Evolutionary conservation across 1,139 yeast species (phyloP), one percentile per base, ranked within the genome.

Genomic region (Suhomyces bokatorum): DNA sequence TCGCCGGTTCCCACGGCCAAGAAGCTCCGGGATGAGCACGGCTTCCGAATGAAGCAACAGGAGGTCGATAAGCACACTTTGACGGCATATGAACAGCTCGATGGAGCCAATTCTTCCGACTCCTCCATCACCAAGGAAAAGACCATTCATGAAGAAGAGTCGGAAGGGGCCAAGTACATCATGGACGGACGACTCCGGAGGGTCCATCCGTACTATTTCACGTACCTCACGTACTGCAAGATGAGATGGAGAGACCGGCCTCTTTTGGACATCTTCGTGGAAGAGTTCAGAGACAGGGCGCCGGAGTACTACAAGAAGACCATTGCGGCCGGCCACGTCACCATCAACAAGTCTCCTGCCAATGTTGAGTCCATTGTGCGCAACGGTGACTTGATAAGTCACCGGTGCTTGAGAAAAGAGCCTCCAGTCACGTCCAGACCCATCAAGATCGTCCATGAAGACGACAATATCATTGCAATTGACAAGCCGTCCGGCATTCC

Each of bases 401-500:
- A 95, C 63, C 69, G 88, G 48, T 78, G 87, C 39, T 97, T 89
- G 60, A 78, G 95, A 45, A 97, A 93, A 58, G 98, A 91, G 58
- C 96, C 97, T 2, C 84, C 97, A 0, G 96, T 93, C 1, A 75
- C 88, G 2, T 80, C 91, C 0, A 71, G 81, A 42, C 79, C 80
- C 0, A 84, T 93, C 37, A 77, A 77, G 45, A 83, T 89, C 34
- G 91, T 93, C 0, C 81, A 76, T 59, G 91, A 90, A 59, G 85
- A 89, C 60, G 93, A 87, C 14, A 80, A 87, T 42, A 66, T 90
- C 29, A 75, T 93, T 7, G 97, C 87, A 1, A 86, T 95, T 26
- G 96, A 93, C 62, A 93, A 93, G 55, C 99, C 99, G 0, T 80
- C 95, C 3, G 97, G 99, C 0, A 80, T 93, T 4, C 98, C 99